A percentile compares a stretch with the other conserved stretches of the same genome.
Evolutionary conservation across 2,329 filamentous ascomycete species (phyloP).

Genomic region (Xylaria sp.): DNA sequence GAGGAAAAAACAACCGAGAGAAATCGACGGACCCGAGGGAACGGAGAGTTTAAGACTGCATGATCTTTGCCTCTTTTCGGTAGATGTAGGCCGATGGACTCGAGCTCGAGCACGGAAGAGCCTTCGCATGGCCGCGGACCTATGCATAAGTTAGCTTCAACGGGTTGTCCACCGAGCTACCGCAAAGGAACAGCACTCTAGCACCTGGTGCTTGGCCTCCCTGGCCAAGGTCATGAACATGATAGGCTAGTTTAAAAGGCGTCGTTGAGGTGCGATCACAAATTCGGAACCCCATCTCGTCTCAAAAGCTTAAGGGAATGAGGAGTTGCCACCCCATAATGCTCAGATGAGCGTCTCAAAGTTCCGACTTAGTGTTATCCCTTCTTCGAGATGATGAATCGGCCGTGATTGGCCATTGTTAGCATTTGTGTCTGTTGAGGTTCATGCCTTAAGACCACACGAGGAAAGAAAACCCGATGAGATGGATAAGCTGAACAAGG

Average conservation of each 20-base stretch:
- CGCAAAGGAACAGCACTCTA: not conserved
- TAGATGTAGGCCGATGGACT: conserved; percentile 1
- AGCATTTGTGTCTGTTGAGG: not conserved
- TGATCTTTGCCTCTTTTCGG: not conserved
- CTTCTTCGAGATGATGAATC: not conserved
- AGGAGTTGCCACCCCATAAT: not conserved
- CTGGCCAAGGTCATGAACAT: not conserved
- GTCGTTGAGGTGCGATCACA: not conserved
- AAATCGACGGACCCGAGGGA: conserved; percentile 19
- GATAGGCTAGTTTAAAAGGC: not conserved
- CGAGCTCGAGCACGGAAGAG: conserved; percentile 3
- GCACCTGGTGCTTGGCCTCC: not conserved
- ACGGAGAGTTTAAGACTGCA: conserved; percentile 15
- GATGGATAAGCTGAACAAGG: not conserved
- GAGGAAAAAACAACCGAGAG: not conserved
- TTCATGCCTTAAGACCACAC: conserved; percentile 8
- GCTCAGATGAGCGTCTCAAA: conserved; percentile 12
- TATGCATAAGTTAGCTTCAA: not conserved
- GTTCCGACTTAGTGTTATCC: conserved; percentile 3
- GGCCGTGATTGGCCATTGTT: not conserved
- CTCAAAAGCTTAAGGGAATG: not conserved
- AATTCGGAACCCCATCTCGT: not conserved
- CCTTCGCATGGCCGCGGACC: not conserved
- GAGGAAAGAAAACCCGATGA: not conserved
- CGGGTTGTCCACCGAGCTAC: conserved; percentile 3